phyloP scores from a whole-genome alignment of 441 rosid genomes.

The Brassica balearica region DNA sequence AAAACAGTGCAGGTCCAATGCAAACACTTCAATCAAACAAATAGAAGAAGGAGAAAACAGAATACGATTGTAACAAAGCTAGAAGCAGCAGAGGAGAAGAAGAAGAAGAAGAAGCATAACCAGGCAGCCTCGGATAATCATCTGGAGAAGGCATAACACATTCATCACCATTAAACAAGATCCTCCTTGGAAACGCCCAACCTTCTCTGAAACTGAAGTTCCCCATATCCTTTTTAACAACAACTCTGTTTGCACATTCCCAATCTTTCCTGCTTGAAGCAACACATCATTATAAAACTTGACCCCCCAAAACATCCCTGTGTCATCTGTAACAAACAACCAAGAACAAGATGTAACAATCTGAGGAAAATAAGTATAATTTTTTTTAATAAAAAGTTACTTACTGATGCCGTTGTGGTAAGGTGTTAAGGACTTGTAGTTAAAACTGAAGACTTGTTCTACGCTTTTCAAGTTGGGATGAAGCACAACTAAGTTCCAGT shows the following conservation, averaged over 20 bases:
- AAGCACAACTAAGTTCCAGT: conserved; percentile 81
- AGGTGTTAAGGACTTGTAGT: conserved; percentile 61
- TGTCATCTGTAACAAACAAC: conserved; percentile 58
- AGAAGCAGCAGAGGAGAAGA: not conserved
- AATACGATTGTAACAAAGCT: conserved; percentile 16
- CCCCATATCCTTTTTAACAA: conserved; percentile 64
- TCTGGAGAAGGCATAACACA: conserved; percentile 95
- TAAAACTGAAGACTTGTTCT: conserved; percentile 77
- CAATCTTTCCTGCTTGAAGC: conserved; percentile 65
- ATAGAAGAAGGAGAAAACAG: conserved; percentile 23
- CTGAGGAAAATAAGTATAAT: not conserved
- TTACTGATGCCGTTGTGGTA: conserved; percentile 60
- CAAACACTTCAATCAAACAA: conserved; percentile 21
- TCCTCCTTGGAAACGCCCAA: conserved; percentile 89
- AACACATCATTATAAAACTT: conserved; percentile 71
- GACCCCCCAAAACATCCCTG: conserved; percentile 90
- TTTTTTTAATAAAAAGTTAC: conserved; percentile 18
- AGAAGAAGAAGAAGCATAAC: conserved; percentile 29
- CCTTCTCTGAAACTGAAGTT: conserved; percentile 74
- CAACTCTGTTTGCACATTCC: conserved; percentile 81
- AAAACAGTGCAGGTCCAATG: not conserved
- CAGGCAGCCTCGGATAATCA: conserved; percentile 76
- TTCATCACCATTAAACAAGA: conserved; percentile 82
- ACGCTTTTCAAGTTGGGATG: conserved; percentile 75
- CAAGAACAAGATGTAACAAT: not conserved